Evolutionary conservation across 306 rosid species (phyloP), one percentile per base, ranked within the genome.

Genomic region (Coriaria nepalensis): DNA sequence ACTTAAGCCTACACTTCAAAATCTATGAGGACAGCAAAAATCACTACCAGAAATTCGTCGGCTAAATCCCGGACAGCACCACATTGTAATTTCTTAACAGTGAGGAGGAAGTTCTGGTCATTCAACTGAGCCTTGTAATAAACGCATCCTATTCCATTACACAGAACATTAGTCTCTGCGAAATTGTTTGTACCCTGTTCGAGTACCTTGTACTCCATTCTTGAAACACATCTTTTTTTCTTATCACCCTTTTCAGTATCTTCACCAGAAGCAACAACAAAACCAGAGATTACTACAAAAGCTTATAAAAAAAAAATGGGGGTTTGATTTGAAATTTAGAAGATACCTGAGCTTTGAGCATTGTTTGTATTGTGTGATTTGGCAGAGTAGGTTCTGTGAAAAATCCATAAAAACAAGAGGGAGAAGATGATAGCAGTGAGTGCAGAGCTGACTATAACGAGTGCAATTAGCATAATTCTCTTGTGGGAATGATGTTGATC

Each of bases 91-190:
- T 59, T 90, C 78, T 90, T 90, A 15, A 82, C 92, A 0, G 98
- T 95, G 59, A 82, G 94, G 59, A 32, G 59, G 46, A 79, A 57
- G 46, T 73, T 71, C 34, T 77, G 29, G 29, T 20, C 85, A 47
- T 79, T 85, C 64, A 90, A 71, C 4, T 50, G 73, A 69, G 92
- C 98, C 74, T 68, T 78, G 75, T 81, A 20, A 20, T 20, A 90
- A 69, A 90, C 98, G 15, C 95, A 50, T 48, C 98, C 98, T 60
- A 90, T 81, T 60, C 92, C 98, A 2, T 57, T 72, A 5, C 98
- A 95, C 64, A 90, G 65, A 32, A 85, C 68, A 54, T 90, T 85
- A 63, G 78, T 73, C 42, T 79, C 87, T 8, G 10, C n/a, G 49
- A 90, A 90, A 67, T 78, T 62, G 52, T 64, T 52, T 13, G 98